phyloP scores from a whole-genome alignment of 345 rosid genomes.

The Litchi chinensis region DNA sequence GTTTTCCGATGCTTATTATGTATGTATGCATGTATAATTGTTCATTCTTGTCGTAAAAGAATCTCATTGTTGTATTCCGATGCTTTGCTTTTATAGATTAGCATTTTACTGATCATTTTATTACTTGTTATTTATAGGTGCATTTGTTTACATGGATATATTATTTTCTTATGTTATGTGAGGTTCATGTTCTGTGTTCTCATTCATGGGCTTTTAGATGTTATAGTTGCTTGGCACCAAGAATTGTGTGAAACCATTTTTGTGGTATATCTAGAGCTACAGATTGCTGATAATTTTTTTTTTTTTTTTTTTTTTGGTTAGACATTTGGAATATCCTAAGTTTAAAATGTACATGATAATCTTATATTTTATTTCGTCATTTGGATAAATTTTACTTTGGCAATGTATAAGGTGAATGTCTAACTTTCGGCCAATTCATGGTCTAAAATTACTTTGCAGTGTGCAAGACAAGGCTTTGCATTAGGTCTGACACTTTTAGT shows the following conservation, averaged over 20 bases:
- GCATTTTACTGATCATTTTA: neutral
- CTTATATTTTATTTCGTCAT: constrained; percentile 10
- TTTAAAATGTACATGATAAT: neutral
- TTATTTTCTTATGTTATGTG: neutral
- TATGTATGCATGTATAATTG: too few species aligned
- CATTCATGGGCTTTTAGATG: neutral
- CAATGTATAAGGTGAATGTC: constrained; percentile 5
- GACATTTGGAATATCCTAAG: neutral
- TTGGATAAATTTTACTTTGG: neutral
- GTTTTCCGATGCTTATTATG: neutral
- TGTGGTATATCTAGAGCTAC: neutral
- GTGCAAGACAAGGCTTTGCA: constrained; percentile 96
- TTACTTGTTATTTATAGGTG: neutral
- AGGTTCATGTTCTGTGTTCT: neutral
- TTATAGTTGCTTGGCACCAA: too few species aligned
- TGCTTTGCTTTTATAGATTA: neutral
- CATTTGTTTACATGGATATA: neutral
- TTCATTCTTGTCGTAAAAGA: neutral
- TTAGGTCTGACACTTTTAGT: constrained; percentile 73
- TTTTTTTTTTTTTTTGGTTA: neutral
- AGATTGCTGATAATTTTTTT: neutral
- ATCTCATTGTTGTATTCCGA: neutral
- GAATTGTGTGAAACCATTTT: neutral
- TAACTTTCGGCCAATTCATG: constrained; percentile 6
- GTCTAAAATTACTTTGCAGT: constrained; percentile 46